Evolutionary conservation across 176 grass and related monocot species (phyloP), one percentile per base, ranked within the genome.

Genomic region (Neostapfia colusana): DNA sequence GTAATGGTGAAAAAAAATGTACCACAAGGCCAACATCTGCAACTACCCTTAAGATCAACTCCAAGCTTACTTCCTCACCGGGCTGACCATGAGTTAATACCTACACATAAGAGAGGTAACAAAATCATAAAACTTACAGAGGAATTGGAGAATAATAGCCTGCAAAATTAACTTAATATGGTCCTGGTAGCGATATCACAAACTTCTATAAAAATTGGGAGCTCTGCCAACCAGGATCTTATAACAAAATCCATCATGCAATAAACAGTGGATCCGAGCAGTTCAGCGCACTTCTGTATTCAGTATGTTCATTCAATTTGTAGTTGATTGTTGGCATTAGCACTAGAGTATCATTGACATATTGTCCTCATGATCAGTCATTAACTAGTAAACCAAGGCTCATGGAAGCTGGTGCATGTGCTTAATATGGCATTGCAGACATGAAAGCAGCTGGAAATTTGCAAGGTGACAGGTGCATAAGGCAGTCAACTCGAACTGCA

Each of bases 11-110:
- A 69, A 70, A 12, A 28, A 14, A 79, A 49, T n/a, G n/a, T 92
- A 98, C 95, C 91, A 98, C 95, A 74, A 98, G 91, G 69, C 91
- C 95, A 86, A 92, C 95, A 82, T 98, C 95, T 86, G 95, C 95
- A 84, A 98, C 95, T 64, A 98, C 91, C 79, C 95, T 91, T 80
- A 98, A 77, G 44, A 90, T 84, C 48, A 98, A 67, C 79, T 98
- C 95, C 86, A 98, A 90, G 51, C 87, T 98, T 68, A 92, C 31
- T 31, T 31, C 31, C 31, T 31, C 31, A 31, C 31, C 31, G 3
- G 31, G 31, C 31, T 31, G 31, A 31, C 31, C 31, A 31, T 31
- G 89, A 72, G 80, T 79, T 92, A 98, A 88, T 67, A 98, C 87
- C 95, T 98, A 74, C 14, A 74, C 9, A 63, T 57, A 68, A 84